Percentiles rank a stretch among this genome's conserved stretches.
Conservation (phyloP, 163 green algal species). For the Botryococcus braunii region DNA sequence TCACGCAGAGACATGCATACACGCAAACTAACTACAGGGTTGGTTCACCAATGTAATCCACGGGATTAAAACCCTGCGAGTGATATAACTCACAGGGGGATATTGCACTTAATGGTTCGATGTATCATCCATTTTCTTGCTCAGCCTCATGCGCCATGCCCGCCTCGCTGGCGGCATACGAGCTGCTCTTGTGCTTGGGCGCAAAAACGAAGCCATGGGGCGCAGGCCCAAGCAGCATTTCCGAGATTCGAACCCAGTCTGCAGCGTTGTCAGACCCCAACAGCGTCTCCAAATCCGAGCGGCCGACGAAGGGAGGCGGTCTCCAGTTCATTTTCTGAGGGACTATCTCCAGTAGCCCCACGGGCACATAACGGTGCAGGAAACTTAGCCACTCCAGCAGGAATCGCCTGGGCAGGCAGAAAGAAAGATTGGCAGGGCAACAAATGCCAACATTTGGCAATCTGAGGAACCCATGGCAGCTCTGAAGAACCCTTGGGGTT, state of each 20-base stretch:
- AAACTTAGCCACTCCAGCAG: slow-evolving; percentile 95
- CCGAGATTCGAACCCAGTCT: slow-evolving; percentile 72
- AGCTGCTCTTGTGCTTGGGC: slow-evolving; percentile 86
- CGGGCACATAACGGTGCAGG: slow-evolving; percentile 85
- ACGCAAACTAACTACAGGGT: no score
- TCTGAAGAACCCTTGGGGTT: no score
- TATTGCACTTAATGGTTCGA: no score
- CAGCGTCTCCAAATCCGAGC: slow-evolving; percentile 84
- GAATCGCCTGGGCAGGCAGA: slow-evolving; percentile 79
- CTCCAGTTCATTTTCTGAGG: slow-evolving; percentile 72
- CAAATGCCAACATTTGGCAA: no score
- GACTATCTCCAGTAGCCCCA: slow-evolving; percentile 84
- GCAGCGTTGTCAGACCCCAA: slow-evolving; percentile 51
- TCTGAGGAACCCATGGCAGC: no score
- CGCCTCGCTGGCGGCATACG: slow-evolving; percentile 13
- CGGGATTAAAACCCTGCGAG: no score
- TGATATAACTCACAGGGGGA: no score
- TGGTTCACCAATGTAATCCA: no score
- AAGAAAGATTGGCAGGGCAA: no score
- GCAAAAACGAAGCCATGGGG: slow-evolving; percentile 73
- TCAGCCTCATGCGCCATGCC: slow-evolving; percentile 14
- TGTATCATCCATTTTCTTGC: slow-evolving; percentile 24
- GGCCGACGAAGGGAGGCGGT: slow-evolving; percentile 54
- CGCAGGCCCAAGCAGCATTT: slow-evolving; percentile 85
- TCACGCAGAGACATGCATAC: no score